These are phyloP conservation scores for Salvia hispanica DNA, from an alignment of 257 asterid species.

Conservation along the genomic window DNA sequence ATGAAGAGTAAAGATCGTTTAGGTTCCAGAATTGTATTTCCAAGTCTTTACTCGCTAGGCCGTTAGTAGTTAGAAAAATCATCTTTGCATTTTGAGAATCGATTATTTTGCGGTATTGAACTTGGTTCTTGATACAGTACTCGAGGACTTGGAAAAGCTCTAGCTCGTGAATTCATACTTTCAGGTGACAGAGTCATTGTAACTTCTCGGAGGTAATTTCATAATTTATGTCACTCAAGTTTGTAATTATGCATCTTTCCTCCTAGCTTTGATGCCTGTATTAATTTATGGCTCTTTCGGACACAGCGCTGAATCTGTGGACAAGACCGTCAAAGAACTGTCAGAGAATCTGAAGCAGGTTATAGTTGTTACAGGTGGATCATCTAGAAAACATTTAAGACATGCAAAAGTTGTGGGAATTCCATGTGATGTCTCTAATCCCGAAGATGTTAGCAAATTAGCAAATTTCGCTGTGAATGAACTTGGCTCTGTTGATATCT, in stretches of 20 bases:
- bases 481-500: slow-evolving; percentile 79
- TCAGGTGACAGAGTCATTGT: slow-evolving; percentile 91
- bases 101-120: slow-evolving; percentile 23
- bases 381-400: slow-evolving; percentile 47
- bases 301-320: slow-evolving; percentile 80
- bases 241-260: slow-evolving; percentile 22
- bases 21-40: neutral
- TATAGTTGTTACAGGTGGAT: slow-evolving; percentile 43
- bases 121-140: slow-evolving; percentile 65
- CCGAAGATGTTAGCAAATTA: slow-evolving; percentile 77
- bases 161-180: slow-evolving; percentile 90
- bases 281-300: slow-evolving; percentile 37
- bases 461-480: slow-evolving; percentile 66
- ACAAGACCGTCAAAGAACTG: slow-evolving; percentile 69
- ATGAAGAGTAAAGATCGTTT: neutral
- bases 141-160: slow-evolving; percentile 96
- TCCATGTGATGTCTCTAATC: slow-evolving; percentile 87
- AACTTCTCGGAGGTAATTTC: slow-evolving; percentile 85
- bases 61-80: neutral
- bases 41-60: neutral
- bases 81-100: slow-evolving; percentile 6
- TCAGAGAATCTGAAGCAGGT: slow-evolving; percentile 73
- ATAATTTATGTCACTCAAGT: slow-evolving; percentile 20
- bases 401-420: slow-evolving; percentile 81
- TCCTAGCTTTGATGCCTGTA: slow-evolving; percentile 21